Evolutionary conservation across 2,329 filamentous ascomycete species (phyloP), one percentile per base, ranked within the genome.

Genomic region (Aspergillus uvarum): DNA sequence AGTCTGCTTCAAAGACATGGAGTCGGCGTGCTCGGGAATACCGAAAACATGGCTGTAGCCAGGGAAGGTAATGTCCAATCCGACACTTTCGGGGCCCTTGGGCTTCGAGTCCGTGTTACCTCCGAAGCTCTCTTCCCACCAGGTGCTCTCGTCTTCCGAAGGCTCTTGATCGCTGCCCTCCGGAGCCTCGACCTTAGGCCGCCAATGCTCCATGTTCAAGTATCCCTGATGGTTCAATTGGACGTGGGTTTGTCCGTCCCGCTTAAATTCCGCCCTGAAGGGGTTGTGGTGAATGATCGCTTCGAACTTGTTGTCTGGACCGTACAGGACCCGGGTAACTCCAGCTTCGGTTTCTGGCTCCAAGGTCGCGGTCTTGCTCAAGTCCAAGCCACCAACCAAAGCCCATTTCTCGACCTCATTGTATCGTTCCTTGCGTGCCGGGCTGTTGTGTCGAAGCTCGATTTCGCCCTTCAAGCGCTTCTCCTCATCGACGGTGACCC

Each of bases 71-170:
- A 99, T 94, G 72, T 99, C 95, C 60, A 99, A 78, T 14, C 86
- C 92, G 49, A 99, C 83, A 72, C 93, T 95, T 77, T 99, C 95
- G 0, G 95, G 95, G 1, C 95, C 95, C 70, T 88, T 87, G n/a
- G 95, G 94, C 78, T 99, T 99, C 5, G 89, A 86, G 76, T 99
- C 95, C 0, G 93, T 98, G 74, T 95, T 96, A 62, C 94, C 93
- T 65, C 94, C 94, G 75, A 99, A 99, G 0, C 85, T 86, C 80
- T 99, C 95, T 6, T 99, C 95, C 95, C 95, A 99, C 92, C 92
- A 97, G 3, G 93, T 97, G 77, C 88, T 90, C 73, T 97, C 90
- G 65, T 81, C 82, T 11, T 78, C 70, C 38, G 74, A 71, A 38
- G 74, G 63, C 26, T 80, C 74, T 54, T 80, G 70, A 53, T 81